phyloP scores from a whole-genome alignment of 441 rosid species.

The Brassica balearica region DNA sequence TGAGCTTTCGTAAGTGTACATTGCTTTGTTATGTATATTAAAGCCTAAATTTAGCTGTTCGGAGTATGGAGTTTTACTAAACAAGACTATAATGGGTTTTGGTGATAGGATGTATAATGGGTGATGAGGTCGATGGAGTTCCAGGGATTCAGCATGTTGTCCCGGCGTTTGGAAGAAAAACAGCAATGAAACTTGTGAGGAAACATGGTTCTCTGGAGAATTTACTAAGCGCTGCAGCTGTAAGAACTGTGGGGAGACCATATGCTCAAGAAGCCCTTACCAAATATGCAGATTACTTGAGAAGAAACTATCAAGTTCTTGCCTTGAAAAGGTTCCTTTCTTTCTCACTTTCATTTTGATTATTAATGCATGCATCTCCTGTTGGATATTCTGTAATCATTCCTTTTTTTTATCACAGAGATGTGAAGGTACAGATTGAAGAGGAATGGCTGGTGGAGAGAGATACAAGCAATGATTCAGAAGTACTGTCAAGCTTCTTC shows the following conservation, averaged over 20 bases:
- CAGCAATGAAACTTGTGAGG: constrained; percentile 80
- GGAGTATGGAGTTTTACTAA: too few relatives aligned
- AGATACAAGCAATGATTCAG: constrained; percentile 64
- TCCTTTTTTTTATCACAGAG: constrained; percentile 50
- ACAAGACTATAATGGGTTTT: not conserved
- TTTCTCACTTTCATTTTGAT: constrained; percentile 12
- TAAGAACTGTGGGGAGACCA: constrained; percentile 80
- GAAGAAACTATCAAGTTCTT: constrained; percentile 88
- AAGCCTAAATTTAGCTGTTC: not conserved
- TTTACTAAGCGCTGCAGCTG: constrained; percentile 80
- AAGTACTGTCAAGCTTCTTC: constrained; percentile 54
- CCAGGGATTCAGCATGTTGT: constrained; percentile 82
- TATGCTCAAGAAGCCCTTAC: constrained; percentile 90
- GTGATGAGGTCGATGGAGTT: constrained; percentile 92
- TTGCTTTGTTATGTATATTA: not conserved
- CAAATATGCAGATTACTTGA: constrained; percentile 75
- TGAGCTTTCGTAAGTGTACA: constrained; percentile 80
- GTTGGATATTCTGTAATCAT: constrained; percentile 19
- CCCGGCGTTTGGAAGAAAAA: constrained; percentile 88
- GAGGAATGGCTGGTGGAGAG: constrained; percentile 81
- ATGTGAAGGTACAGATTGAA: constrained; percentile 69
- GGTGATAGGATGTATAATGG: constrained; percentile 80
- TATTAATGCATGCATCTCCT: not conserved
- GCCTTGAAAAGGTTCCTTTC: constrained; percentile 67
- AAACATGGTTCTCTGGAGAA: constrained; percentile 83